These are phyloP conservation scores for Penicillium sp. DNA, from an alignment of 2,329 filamentous ascomycete species.

Conservation along the genomic window DNA sequence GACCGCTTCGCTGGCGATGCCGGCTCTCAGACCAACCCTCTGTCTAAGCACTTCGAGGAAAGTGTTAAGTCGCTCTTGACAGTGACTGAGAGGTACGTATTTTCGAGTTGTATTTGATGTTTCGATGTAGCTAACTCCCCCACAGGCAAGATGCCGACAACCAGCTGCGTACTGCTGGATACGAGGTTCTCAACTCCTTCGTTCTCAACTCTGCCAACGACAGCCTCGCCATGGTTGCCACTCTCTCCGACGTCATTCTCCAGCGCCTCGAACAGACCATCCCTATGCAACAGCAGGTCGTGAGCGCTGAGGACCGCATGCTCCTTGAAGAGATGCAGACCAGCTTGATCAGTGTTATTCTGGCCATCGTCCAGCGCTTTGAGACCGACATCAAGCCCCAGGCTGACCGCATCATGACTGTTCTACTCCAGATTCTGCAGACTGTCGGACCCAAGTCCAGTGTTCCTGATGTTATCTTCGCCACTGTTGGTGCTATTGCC, in stretches of 20 bases:
- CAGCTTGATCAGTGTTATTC: slow-evolving; percentile 85
- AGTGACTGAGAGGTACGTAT: slow-evolving; percentile 72
- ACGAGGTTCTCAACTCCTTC: slow-evolving; percentile 95
- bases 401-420: slow-evolving; percentile 91
- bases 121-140: slow-evolving; percentile 14
- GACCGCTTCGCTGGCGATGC: slow-evolving; percentile 91
- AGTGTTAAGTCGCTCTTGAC: slow-evolving; percentile 84
- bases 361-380: slow-evolving; percentile 87
- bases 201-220: slow-evolving; percentile 89
- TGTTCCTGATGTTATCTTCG: slow-evolving; percentile 92
- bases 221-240: slow-evolving; percentile 77
- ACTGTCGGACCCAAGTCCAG: slow-evolving; percentile 83
- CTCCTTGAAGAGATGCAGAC: slow-evolving; percentile 98
- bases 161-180: slow-evolving; percentile 89
- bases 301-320: slow-evolving; percentile 95
- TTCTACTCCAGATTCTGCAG: slow-evolving; percentile 77
- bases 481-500: slow-evolving; percentile 87
- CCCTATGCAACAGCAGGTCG: slow-evolving; percentile 86
- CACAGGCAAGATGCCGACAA: slow-evolving; percentile 73
- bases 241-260: slow-evolving; percentile 84
- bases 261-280: slow-evolving; percentile 90
- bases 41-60: slow-evolving; percentile 91
- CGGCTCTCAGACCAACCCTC: slow-evolving; percentile 75
- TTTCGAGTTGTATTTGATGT: background rate
- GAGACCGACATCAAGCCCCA: slow-evolving; percentile 90